Percentiles rank a stretch among this genome's conserved stretches.
These are phyloP conservation scores for Brasenia schreberi DNA, from an alignment of 164 flowering plant species.

Conservation along the genomic window DNA sequence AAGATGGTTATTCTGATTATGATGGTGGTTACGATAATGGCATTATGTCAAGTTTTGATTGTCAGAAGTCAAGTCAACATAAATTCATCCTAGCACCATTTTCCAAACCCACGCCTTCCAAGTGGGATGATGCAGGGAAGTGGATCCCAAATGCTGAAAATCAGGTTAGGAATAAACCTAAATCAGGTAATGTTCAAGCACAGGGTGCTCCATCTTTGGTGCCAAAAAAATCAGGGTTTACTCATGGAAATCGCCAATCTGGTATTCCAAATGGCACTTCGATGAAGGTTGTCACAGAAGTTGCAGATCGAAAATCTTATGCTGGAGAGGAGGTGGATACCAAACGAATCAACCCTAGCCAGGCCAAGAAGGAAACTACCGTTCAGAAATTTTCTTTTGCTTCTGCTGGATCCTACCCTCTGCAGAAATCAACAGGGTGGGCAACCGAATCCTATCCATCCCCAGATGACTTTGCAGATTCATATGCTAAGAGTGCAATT, in stretches of 20 bases:
- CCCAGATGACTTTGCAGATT: slow-evolving; percentile 18
- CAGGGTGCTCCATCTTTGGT: slow-evolving; percentile 24
- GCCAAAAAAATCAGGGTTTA: slow-evolving; percentile 21
- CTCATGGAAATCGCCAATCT: slow-evolving; percentile 34
- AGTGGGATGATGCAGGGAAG: slow-evolving; percentile 95
- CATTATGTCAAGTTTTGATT: slow-evolving; percentile 39
- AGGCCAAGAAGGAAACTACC: slow-evolving; percentile 27
- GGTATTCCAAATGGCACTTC: slow-evolving; percentile 2
- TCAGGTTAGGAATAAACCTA: slow-evolving; percentile 20
- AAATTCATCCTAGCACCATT: slow-evolving; percentile 45
- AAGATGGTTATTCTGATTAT: slow-evolving; percentile 30
- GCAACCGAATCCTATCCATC: slow-evolving; percentile 26
- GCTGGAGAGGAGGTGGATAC: slow-evolving; percentile 58
- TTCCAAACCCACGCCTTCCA: slow-evolving; percentile 73
- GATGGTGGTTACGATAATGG: slow-evolving; percentile 31
- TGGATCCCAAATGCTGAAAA: slow-evolving; percentile 63
- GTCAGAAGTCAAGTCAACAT: slow-evolving; percentile 46
- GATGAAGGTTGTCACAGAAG: slow-evolving; percentile 52
- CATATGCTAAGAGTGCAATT: slow-evolving; percentile 31
- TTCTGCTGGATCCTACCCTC: background rate
- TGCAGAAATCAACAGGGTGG: slow-evolving; percentile 17
- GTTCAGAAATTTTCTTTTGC: slow-evolving; percentile 22
- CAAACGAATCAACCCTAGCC: slow-evolving; percentile 47
- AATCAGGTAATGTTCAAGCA: slow-evolving; percentile 22
- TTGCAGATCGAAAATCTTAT: slow-evolving; percentile 22